Evolutionary conservation across 2,329 filamentous ascomycete species (phyloP), one percentile per base, ranked within the genome.

Genomic region (Exophiala sp.): DNA sequence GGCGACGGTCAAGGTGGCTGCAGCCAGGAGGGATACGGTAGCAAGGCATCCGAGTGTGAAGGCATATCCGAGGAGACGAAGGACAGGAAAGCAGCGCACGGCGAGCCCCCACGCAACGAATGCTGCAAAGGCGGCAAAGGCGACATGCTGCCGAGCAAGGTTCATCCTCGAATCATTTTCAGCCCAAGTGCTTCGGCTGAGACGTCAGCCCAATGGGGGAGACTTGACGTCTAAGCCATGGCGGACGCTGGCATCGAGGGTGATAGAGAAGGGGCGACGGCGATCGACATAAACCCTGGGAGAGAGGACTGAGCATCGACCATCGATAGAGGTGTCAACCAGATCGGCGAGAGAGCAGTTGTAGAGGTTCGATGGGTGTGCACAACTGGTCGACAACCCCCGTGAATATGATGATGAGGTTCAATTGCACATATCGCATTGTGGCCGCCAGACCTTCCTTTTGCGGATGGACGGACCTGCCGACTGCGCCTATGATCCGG

Each of bases 51-150:
- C 91, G 58, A 79, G 70, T 58, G 85, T 72, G 66, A 97, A 88
- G 61, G 90, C 88, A 69, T 95, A 86, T 62, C 86, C 87, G 35
- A 87, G 76, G 78, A 86, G 95, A 67, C 88, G 88, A 59, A 97
- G 74, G 52, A 82, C 73, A 23, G 91, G 89, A 62, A 89, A 75
- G 83, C 86, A 94, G 72, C 86, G 83, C 60, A 88, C 83, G 53
- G 85, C 78, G 67, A 90, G 84, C 56, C 87, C 86, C 91, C 91
- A 97, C 66, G 88, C 84, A 66, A 96, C 74, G 69, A 95, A 73
- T 23, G 63, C 67, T 53, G 62, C 65, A 48, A 68, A 59, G 54
- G 67, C 64, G 46, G 71, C 68, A 51, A 73, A 55, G 47, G 69
- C 55, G 46, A 73, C 57, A 61, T 74, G 66, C 58, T 68, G 70